Base-by-base conservation (phyloP, 169 alveolate genomes). In the Cryptosporidium baileyi region DNA sequence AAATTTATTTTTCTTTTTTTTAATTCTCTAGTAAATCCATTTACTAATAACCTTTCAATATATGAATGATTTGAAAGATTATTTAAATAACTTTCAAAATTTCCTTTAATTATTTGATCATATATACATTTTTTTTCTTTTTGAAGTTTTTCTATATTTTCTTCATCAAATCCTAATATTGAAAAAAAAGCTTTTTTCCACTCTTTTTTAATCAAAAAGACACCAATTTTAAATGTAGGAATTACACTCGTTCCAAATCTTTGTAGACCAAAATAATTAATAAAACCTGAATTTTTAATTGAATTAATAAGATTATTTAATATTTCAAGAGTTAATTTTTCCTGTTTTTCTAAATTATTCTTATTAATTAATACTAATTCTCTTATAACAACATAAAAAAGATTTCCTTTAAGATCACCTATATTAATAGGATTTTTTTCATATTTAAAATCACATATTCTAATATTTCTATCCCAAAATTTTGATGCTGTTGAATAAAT, bases 261-360 rank as follows among this genome's bases (percentile, higher is more conserved):
- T 82, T 96, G 97, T 91, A 94, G 81, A 7, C 99, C 99, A 89
- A 94, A 96, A 85, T 96, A 96, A 90, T 96, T 96, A 30, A 96
- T 88, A 82, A 96, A 96, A 5, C 99, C 99, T 41, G 91, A 90
- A 41, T 67, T 79, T 61, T 90, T 92, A 61, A 96, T 45, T 43
- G 80, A 89, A 52, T 94, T 91, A 22, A 94, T 80, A n/a, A 92
- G 88, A 44, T 80, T 61, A 19, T 89, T 80, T 28, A 93, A n/a
- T 43, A 30, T 34, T 63, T 52, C 82, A 82, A 28, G 62, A 80
- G 89, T 88, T 85, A 17, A 28, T 3, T 89, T 74, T 63, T 88
- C 88, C 45, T 94, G 41, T 22, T 6, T 40, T 15, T 0, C 45
- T 17, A 1, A 9, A 63, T 63, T 62, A 61, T 63, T 61, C 32